Evolutionary conservation across 202 grass and related monocot genomes (phyloP).

Genomic region (Eragrostis tef): DNA sequence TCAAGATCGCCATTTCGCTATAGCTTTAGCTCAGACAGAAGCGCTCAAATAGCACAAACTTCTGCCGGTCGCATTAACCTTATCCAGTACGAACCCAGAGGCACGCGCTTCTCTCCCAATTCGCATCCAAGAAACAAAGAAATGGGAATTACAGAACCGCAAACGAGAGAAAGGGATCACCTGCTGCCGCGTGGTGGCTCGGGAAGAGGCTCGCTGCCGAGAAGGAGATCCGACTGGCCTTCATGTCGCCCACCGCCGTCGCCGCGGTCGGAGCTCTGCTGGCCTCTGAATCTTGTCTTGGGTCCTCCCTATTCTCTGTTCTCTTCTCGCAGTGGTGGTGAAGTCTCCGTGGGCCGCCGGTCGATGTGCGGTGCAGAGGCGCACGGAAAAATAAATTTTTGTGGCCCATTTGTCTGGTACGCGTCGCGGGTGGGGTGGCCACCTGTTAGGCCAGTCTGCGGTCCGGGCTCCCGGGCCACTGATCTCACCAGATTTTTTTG

Average conservation of each 20-base stretch:
- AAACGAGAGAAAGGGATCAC: background rate
- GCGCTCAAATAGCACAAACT: background rate
- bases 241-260: constrained; percentile 42
- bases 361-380: background rate
- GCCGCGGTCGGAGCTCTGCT: constrained; percentile 18
- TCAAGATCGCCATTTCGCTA: background rate
- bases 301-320: background rate
- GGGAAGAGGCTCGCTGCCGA: constrained; percentile 38
- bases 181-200: constrained; percentile 19
- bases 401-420: constrained; percentile 48
- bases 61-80: background rate
- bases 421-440: constrained; percentile 9
- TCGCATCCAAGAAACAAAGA: constrained; percentile 15
- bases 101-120: background rate
- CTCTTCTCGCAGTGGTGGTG: constrained; percentile 22
- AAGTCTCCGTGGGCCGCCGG: constrained; percentile 41
- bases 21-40: background rate
- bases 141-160: background rate
- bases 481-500: constrained; percentile 33
- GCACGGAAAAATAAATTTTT: constrained; percentile 24
- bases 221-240: constrained; percentile 45
- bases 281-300: constrained; percentile 12
- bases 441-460: background rate
- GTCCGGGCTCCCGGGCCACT: constrained; percentile 37
- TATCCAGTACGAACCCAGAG: constrained; percentile 11